These are phyloP conservation scores for Rhodotorula diobovata DNA, from an alignment of 768 basidiomycete genomes.

Conservation along the genomic window DNA sequence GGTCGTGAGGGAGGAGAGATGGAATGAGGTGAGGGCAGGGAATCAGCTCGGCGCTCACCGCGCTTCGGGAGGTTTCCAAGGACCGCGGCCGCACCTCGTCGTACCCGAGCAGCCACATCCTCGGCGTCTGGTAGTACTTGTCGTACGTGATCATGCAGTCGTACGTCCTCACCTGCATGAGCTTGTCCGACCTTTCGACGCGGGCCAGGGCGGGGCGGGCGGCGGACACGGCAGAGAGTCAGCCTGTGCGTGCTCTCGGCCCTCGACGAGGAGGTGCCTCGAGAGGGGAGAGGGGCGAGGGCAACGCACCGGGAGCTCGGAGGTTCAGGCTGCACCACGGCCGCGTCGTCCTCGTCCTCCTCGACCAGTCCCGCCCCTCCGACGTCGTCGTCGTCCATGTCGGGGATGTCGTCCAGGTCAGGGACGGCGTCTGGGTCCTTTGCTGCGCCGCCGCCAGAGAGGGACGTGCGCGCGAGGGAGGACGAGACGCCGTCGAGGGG, in stretches of 20 bases:
- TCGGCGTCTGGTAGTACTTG: slow-evolving; percentile 98
- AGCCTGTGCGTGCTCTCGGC: too few species aligned
- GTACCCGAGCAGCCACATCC: slow-evolving; percentile 95
- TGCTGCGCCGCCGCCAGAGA: neutral
- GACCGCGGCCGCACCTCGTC: slow-evolving; percentile 68
- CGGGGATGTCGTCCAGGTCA: slow-evolving; percentile 94
- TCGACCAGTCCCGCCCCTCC: slow-evolving; percentile 57
- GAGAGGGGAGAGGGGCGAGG: too few species aligned
- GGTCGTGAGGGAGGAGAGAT: neutral
- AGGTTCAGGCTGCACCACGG: slow-evolving; percentile 47
- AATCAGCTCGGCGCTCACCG: neutral
- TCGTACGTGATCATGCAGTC: slow-evolving; percentile 99
- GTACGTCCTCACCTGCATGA: slow-evolving; percentile 94
- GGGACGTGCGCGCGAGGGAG: slow-evolving; percentile 45
- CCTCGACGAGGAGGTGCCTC: too few species aligned
- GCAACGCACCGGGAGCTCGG: neutral
- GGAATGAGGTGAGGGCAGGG: neutral
- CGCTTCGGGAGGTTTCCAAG: neutral
- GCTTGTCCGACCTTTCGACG: slow-evolving; percentile 41
- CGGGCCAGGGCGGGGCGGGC: neutral
- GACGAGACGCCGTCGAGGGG: slow-evolving; percentile 1
- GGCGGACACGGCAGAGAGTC: neutral
- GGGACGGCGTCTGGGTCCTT: slow-evolving; percentile 52
- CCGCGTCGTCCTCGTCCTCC: slow-evolving; percentile 83
- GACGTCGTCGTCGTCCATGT: slow-evolving; percentile 71